Evolutionary conservation across 345 rosid species (phyloP).

Genomic region (Sisymbrium altissimum): DNA sequence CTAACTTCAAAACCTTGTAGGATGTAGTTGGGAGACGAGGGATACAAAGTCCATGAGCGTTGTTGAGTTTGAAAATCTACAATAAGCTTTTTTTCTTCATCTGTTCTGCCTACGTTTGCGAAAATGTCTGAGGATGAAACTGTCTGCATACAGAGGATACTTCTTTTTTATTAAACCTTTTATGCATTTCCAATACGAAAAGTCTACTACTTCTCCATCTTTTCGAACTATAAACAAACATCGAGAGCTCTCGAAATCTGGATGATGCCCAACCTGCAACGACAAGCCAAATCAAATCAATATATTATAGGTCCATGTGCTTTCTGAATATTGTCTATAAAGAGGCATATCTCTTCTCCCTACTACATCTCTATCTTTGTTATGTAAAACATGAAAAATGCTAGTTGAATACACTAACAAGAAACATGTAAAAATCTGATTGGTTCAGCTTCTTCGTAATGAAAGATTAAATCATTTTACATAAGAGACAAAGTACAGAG

Average conservation of each 20-base stretch:
- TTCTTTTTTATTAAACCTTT: constrained; percentile 86
- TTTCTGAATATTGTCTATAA: not conserved
- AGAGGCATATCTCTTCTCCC: not conserved
- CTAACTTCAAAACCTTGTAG: constrained; percentile 25
- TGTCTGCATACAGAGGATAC: constrained; percentile 86
- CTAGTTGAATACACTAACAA: not conserved
- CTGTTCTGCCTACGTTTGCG: constrained; percentile 49
- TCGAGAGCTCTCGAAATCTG: constrained; percentile 69
- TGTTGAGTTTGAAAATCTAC: constrained; percentile 20
- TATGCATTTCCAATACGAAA: constrained; percentile 98
- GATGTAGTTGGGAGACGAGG: not conserved
- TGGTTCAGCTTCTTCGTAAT: too few species aligned
- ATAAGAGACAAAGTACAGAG: not conserved
- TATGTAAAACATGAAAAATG: not conserved
- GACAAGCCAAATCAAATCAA: not conserved
- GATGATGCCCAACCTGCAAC: constrained; percentile 78
- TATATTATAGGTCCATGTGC: not conserved
- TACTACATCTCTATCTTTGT: not conserved
- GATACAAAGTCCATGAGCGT: constrained; percentile 6
- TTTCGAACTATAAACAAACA: constrained; percentile 83
- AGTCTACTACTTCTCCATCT: constrained; percentile 74
- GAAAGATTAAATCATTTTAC: not conserved
- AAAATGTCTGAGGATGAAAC: constrained; percentile 88
- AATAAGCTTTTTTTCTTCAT: constrained; percentile 35
- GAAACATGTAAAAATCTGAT: not conserved